phyloP scores from a whole-genome alignment of 352 stramenopile genomes.

The Phytophthora ohioensis region DNA sequence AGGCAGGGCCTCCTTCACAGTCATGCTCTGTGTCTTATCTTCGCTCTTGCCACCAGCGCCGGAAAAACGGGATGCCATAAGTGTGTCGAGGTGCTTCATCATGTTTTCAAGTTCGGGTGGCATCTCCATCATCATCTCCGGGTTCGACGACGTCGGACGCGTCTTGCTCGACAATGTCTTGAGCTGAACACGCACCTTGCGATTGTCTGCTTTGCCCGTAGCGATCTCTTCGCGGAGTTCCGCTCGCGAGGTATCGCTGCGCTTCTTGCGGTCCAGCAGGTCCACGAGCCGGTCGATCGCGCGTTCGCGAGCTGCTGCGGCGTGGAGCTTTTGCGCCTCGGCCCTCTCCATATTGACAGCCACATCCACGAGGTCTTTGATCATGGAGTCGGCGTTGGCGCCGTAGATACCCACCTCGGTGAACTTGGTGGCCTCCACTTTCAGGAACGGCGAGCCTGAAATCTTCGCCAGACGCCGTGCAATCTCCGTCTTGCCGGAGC shows the following conservation, averaged over 20 bases:
- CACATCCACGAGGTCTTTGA: conserved; percentile 98
- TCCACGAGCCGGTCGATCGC: conserved; percentile 94
- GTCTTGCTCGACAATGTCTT: conserved; percentile 53
- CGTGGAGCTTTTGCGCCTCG: conserved; percentile 80
- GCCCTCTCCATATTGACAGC: conserved; percentile 92
- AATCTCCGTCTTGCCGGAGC: conserved; percentile 99
- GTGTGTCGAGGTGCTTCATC: conserved; percentile 78
- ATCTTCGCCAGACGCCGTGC: conserved; percentile 97
- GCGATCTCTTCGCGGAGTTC: conserved; percentile 70
- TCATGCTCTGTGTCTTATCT: conserved; percentile 67
- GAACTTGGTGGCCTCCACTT: conserved; percentile 99
- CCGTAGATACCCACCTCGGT: conserved; percentile 99
- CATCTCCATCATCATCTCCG: conserved; percentile 87
- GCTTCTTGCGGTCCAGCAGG: conserved; percentile 52
- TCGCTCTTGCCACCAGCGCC: conserved; percentile 21
- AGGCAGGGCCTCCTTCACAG: conserved; percentile 75
- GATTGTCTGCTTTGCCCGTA: conserved; percentile 58
- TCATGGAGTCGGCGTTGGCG: conserved; percentile 98
- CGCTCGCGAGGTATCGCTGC: conserved; percentile 55
- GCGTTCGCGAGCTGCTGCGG: conserved; percentile 83
- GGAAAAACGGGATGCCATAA: conserved; percentile 64
- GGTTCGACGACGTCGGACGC: conserved; percentile 28
- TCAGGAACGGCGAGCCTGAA: conserved; percentile 98
- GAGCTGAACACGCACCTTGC: conserved; percentile 63
- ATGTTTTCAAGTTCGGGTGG: conserved; percentile 84